Base-by-base conservation (phyloP, 2,329 filamentous ascomycete genomes). In the Colletotrichum musae region DNA sequence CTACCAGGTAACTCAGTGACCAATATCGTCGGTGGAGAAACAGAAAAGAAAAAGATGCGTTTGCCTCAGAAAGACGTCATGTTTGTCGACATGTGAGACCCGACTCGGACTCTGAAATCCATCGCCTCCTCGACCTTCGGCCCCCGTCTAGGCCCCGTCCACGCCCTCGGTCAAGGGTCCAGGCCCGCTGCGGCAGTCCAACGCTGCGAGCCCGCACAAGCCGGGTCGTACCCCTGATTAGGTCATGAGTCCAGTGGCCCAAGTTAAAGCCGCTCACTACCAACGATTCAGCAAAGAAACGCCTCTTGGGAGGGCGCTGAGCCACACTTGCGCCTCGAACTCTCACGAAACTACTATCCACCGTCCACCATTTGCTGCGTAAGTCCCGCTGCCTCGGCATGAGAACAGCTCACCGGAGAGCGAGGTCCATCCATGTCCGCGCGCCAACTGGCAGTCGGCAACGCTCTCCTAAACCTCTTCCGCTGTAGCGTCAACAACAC, bases 261-360 rank as follows among this genome's bases (percentile, higher is more conserved):
- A 24, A 24, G 10, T 10, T 10, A 6, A 36, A 36, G 41, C 15
- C 41, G 15, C 41, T 43, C 41, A 43, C 32, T 15, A 6, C 13
- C 41, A 43, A 15, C 16, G 10, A 15, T 43, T 24, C 21, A n/a
- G 6, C 13, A 12, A 43, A 43, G 10, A n/a, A 43, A 5, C 16
- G 13, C 16, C 16, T 15, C 41, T n/a, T 24, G 21, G 41, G 41
- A 43, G 6, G n/a, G 32, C 16, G 28, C 65, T 58, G 18, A 64
- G 60, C 60, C 65, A 64, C 65, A 54, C 47, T 59, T 59, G 65
- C 60, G 65, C 65, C 54, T 48, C 47, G 24, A 24, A 50, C 21
- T 5, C 21, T 39, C 36, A 41, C 24, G 13, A 21, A 16, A n/a
- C 21, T 10, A 12, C 6, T 24, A 56, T 53, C 15, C 53, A 36